Evolutionary conservation across 257 asterid species (phyloP).

Genomic region (Cynanchum wilfordii): DNA sequence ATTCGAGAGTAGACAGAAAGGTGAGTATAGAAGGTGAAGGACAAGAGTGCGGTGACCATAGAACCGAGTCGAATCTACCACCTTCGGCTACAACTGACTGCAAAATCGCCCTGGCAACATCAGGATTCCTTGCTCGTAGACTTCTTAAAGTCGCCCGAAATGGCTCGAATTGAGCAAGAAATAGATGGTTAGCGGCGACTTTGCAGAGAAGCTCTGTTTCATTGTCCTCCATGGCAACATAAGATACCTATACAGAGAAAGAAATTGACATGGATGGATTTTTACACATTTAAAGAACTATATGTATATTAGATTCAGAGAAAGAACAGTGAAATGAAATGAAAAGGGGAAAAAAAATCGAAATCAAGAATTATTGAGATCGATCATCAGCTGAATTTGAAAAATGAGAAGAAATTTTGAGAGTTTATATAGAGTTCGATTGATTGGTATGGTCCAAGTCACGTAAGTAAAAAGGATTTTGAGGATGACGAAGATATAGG

Average conservation of each 20-base stretch:
- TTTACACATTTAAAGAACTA: not conserved
- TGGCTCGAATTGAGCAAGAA: slow-evolving; percentile 87
- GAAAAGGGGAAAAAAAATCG: no score
- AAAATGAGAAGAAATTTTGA: not conserved
- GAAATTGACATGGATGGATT: not conserved
- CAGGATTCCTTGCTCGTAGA: slow-evolving; percentile 77
- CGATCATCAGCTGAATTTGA: not conserved
- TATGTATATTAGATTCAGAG: not conserved
- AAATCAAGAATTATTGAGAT: not conserved
- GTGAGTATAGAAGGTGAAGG: slow-evolving; percentile 73
- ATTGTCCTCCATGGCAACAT: slow-evolving; percentile 27
- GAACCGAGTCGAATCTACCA: slow-evolving; percentile 64
- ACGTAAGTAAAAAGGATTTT: not conserved
- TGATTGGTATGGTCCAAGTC: not conserved
- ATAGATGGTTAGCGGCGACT: slow-evolving; percentile 70
- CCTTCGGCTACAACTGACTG: slow-evolving; percentile 67
- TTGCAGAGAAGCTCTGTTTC: slow-evolving; percentile 61
- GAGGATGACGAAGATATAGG: not conserved
- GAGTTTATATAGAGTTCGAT: not conserved
- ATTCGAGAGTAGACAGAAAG: slow-evolving; percentile 66
- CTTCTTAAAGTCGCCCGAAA: slow-evolving; percentile 76
- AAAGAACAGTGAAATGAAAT: not conserved
- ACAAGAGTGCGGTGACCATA: slow-evolving; percentile 69
- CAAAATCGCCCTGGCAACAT: slow-evolving; percentile 59
- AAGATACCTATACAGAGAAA: not conserved